These are phyloP conservation scores for Pichia gijzeniarum DNA, from an alignment of 805 yeast species.

Conservation along the genomic window DNA sequence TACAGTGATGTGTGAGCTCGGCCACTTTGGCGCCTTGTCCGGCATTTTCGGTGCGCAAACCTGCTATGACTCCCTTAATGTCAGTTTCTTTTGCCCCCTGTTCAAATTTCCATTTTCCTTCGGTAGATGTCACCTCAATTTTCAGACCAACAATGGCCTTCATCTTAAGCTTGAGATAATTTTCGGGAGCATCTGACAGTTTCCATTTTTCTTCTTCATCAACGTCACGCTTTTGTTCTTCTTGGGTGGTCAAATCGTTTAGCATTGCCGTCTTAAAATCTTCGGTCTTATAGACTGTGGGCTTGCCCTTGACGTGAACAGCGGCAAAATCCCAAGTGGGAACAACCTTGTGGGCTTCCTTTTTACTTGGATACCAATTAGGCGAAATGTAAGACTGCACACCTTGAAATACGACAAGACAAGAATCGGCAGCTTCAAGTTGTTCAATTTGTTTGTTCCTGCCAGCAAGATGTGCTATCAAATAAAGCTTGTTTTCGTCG, in stretches of 20 bases:
- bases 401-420: slow-evolving; percentile 46
- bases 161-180: slow-evolving; percentile 35
- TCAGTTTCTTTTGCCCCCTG: slow-evolving; percentile 31
- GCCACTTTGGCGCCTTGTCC: neutral
- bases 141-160: slow-evolving; percentile 52
- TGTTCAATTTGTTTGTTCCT: neutral
- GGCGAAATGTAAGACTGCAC: slow-evolving; percentile 51
- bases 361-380: slow-evolving; percentile 50
- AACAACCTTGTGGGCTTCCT: slow-evolving; percentile 52
- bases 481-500: neutral
- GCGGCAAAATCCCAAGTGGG: slow-evolving; percentile 65
- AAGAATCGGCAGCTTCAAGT: neutral
- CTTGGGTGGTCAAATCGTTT: slow-evolving; percentile 37
- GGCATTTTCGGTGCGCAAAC: neutral
- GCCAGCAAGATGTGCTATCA: neutral
- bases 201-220: slow-evolving; percentile 31
- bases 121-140: slow-evolving; percentile 39
- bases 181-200: slow-evolving; percentile 35
- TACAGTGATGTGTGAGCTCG: neutral
- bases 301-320: slow-evolving; percentile 49
- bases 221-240: slow-evolving; percentile 50
- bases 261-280: slow-evolving; percentile 16
- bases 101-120: slow-evolving; percentile 53
- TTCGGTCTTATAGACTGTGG: slow-evolving; percentile 37
- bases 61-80: neutral